Base-by-base conservation (phyloP, 768 basidiomycete species). In the Gautieria morchelliformis region DNA sequence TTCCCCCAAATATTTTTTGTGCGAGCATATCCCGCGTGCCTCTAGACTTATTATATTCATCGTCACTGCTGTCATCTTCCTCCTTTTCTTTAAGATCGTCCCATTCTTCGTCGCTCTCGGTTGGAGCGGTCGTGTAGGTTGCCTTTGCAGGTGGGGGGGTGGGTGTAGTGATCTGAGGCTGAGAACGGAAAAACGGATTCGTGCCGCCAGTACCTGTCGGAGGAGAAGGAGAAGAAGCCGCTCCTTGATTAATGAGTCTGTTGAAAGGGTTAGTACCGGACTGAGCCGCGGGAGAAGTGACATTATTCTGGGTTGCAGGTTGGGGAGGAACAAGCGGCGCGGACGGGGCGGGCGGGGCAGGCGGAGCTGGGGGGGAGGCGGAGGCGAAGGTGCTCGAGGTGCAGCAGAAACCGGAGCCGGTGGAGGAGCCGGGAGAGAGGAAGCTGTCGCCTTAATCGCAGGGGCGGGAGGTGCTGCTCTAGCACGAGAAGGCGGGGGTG, bases 191-290 rank as follows among this genome's bases (percentile, higher is more conserved):
- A 74, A 86, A 96, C 0, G 93, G 92, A 64, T 95, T 95, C 27
- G 78, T 82, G 50, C 75, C 73, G 45, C 76, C 81, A 9, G 72
- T 76, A 40, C 70, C 69, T 58, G 67, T 49, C 15, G 72, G 63
- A 19, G 71, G 54, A 0, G 72, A 58, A 15, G 76, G 62, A 1
- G 77, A 58, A 6, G 73, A 45, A 11, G 72, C 60, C 27, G 74
- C 59, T 4, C 74, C 78, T 50, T 78, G 76, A 58, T 78, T 78
- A 61, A 81, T 76, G 42, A 91, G 63, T 12, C 80, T 78, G 68
- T 81, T 87, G 68, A 94, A 94, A 0, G 92, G 92, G 68, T 93
- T 93, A 9, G 81, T 89, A 52, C 74, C 76, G 5, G 81, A 74
- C 53, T 82, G 83, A 40, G 81, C 76, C 1, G 67, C 52, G 19